Percentiles rank a stretch among this genome's conserved stretches.
Evolutionary conservation across 257 asterid genomes (phyloP).

Genomic region (Linaria vulgaris): DNA sequence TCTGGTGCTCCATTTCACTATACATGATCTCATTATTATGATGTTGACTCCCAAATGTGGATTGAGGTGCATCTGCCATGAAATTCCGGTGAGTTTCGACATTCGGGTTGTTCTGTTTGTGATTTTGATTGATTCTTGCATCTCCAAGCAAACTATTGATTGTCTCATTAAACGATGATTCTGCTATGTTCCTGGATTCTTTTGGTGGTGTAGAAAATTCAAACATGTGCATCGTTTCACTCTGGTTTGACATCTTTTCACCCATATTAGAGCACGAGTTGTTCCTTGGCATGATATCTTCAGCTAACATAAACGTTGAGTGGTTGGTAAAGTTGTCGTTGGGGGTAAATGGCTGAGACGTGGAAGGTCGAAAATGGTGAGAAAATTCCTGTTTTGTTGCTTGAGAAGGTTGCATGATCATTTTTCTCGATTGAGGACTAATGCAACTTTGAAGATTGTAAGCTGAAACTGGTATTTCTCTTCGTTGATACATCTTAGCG

Average conservation of each 20-base stretch:
- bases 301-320: conserved; percentile 19
- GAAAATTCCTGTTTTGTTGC: conserved; percentile 27
- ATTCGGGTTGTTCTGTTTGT: conserved; percentile 6
- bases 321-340: conserved; percentile 25
- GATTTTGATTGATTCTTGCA: conserved; percentile 23
- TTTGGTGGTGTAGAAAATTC: conserved; percentile 47
- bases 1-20: conserved; percentile 20
- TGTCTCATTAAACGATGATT: conserved; percentile 24
- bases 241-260: conserved; percentile 27
- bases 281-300: conserved; percentile 18
- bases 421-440: conserved; percentile 3
- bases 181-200: conserved; percentile 27
- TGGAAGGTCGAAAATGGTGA: conserved; percentile 28
- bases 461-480: conserved; percentile 32
- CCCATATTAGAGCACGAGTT: conserved; percentile 35
- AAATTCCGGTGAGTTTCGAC: conserved; percentile 28
- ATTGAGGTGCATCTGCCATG: conserved; percentile 21
- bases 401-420: conserved; percentile 14
- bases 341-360: conserved; percentile 18
- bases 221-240: conserved; percentile 61
- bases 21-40: conserved; percentile 23
- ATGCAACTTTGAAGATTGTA: conserved; percentile 27
- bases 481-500: conserved; percentile 53
- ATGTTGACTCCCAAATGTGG: conserved; percentile 29
- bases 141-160: conserved; percentile 10